Evolutionary conservation across 805 yeast species (phyloP).

Genomic region (Nakazawaea ernobii): DNA sequence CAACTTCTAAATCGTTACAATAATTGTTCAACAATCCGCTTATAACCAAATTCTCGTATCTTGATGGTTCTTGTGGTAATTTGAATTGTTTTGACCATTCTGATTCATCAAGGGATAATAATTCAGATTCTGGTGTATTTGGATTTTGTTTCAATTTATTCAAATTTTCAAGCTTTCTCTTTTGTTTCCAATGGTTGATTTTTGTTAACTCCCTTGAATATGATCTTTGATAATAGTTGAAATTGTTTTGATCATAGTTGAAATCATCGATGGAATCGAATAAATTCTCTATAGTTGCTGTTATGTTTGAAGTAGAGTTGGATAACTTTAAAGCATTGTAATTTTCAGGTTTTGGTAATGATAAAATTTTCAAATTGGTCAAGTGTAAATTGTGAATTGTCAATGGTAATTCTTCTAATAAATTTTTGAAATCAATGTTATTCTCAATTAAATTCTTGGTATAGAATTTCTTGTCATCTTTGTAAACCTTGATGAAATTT

Average conservation of each 20-base stretch:
- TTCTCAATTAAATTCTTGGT: conserved; percentile 55
- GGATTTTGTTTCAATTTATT: conserved; percentile 55
- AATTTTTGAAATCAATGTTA: conserved; percentile 56
- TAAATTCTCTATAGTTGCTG: conserved; percentile 50
- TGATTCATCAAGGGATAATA: conserved; percentile 38
- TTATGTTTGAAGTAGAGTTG: conserved; percentile 31
- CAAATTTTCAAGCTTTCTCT: conserved; percentile 59
- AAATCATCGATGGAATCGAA: conserved; percentile 67
- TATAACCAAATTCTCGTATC: conserved; percentile 64
- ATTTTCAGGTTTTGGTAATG: conserved; percentile 19
- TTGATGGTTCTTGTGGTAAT: conserved; percentile 69
- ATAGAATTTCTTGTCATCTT: conserved; percentile 54
- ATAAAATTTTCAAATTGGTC: conserved; percentile 31
- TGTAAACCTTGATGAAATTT: conserved; percentile 45
- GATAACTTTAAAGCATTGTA: conserved; percentile 34
- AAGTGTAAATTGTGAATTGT: conserved; percentile 63
- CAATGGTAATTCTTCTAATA: conserved; percentile 69
- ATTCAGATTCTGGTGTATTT: conserved; percentile 31
- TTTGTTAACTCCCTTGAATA: conserved; percentile 63
- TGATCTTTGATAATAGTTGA: conserved; percentile 77
- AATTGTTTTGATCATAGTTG: conserved; percentile 73
- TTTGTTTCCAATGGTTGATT: conserved; percentile 70
- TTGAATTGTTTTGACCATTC: conserved; percentile 66
- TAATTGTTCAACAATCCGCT: conserved; percentile 64
- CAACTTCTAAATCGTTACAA: conserved; percentile 66